Percentiles rank a stretch among this genome's conserved stretches.
phyloP scores from a whole-genome alignment of 1,139 yeast species.

The Pichia sp. region DNA sequence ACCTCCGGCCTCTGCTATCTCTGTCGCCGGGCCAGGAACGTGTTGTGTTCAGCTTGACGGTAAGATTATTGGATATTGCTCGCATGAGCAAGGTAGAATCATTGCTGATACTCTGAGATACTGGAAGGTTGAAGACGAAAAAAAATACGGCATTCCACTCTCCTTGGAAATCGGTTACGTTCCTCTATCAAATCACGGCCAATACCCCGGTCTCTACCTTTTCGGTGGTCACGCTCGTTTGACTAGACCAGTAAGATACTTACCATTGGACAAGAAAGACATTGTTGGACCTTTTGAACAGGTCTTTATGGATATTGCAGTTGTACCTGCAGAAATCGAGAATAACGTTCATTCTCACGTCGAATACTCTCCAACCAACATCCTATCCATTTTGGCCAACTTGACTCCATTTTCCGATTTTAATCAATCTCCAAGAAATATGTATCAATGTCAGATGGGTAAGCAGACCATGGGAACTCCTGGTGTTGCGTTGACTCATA shows the following conservation, averaged over 20 bases:
- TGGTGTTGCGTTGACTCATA: constrained; percentile 86
- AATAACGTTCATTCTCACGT: constrained; percentile 83
- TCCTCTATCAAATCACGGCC: constrained; percentile 93
- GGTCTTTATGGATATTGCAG: constrained; percentile 94
- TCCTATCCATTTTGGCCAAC: constrained; percentile 88
- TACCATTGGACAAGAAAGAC: constrained; percentile 79
- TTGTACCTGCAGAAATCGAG: constrained; percentile 87
- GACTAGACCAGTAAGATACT: constrained; percentile 92
- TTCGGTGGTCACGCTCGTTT: constrained; percentile 92
- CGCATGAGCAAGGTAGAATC: constrained; percentile 80
- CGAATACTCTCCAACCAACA: constrained; percentile 91
- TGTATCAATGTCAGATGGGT: constrained; percentile 99
- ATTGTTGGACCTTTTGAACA: constrained; percentile 97
- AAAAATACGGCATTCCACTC: constrained; percentile 62
- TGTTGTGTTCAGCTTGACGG: constrained; percentile 96
- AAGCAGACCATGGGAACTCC: constrained; percentile 99
- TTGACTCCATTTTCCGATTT: constrained; percentile 97
- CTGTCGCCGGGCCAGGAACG: constrained; percentile 79
- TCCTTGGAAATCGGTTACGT: constrained; percentile 92
- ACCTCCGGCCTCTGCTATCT: constrained; percentile 58
- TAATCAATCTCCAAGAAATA: constrained; percentile 98
- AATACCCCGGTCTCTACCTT: constrained; percentile 90
- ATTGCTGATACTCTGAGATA: constrained; percentile 87
- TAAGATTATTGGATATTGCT: constrained; percentile 87
- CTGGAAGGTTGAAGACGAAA: constrained; percentile 81